Evolutionary conservation across 2,329 filamentous ascomycete genomes (phyloP).

Genomic region (Sarocladiaceae sp.): DNA sequence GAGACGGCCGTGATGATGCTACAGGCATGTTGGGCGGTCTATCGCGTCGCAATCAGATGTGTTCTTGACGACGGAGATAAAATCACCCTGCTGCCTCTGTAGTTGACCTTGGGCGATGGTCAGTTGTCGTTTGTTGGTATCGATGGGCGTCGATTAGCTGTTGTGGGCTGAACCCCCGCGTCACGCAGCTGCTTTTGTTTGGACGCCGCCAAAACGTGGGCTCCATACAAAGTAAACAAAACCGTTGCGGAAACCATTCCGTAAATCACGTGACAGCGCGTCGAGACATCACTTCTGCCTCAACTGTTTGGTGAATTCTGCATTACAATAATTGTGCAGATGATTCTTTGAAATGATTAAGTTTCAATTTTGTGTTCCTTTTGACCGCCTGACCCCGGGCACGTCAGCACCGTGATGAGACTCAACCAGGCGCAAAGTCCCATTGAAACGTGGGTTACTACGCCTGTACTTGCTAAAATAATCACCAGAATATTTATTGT

Average conservation of each 20-base stretch:
- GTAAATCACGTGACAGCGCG: slow-evolving; percentile 2
- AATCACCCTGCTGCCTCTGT: background rate
- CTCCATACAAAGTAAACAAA: slow-evolving; percentile 3
- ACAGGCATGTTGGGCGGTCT: slow-evolving; percentile 19
- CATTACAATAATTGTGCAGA: too few species aligned
- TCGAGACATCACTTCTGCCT: background rate
- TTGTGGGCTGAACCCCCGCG: slow-evolving; percentile 6
- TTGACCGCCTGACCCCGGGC: too few species aligned
- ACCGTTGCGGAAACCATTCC: background rate
- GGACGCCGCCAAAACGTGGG: background rate
- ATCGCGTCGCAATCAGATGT: background rate
- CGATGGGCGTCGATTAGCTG: background rate
- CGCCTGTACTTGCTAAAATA: too few species aligned
- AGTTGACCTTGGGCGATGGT: background rate
- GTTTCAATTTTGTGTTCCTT: too few species aligned
- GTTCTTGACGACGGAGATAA: background rate
- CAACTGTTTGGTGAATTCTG: too few species aligned
- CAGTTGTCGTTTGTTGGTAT: background rate
- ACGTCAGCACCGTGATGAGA: too few species aligned
- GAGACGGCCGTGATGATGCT: slow-evolving; percentile 25
- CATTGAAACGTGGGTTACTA: too few species aligned
- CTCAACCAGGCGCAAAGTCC: too few species aligned
- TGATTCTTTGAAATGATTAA: too few species aligned
- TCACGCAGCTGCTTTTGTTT: slow-evolving; percentile 5
- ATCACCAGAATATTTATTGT: too few species aligned